Evolutionary conservation across 129 eudicot species (phyloP), one percentile per base, ranked within the genome.

Genomic region (Flaveria trinervia): DNA sequence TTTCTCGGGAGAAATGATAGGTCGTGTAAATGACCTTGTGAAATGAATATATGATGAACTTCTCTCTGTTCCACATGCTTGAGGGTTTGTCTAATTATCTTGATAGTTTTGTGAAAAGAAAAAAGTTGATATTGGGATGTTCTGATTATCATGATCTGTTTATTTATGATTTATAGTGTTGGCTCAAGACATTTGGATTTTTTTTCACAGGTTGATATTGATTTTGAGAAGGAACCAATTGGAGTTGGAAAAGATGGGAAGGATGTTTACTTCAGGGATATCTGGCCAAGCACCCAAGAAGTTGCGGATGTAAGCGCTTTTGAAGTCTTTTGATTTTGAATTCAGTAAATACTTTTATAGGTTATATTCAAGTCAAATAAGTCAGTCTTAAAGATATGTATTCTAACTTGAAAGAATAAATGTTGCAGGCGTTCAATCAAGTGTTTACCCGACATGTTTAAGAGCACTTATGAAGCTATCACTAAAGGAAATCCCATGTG

Each of bases 401-500:
- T 3, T 30, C 5, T 30, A 30, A 30, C 77, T 55, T 18, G 45
- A 13, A 54, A 64, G 3, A 26, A n/a, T 65, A 33, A 33, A 59
- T 70, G 33, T 70, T 75, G 82, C 73, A 93, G 98, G 98, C 30
- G 98, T 93, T 69, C 97, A 90, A 88, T 85, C 97, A 6, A 88
- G 97, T 82, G 98, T 93, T n/a, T 90, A 50, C 98, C 98, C 7
- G 93, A 85, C 66, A 93, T 90, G 97, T 93, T 93, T 84, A 90
- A 88, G 90, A 93, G 92, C 72, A 93, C 98, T 36, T 93, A 93
- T 49, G 83, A 93, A 77, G 86, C 98, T 20, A 93, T 93, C 74
- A 93, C 98, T 22, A 78, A 90, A 79, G 98, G 98, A 41, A 93
- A 93, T 76, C 89, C 87, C 68, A 84, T 90, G 89, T 93, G 98